phyloP scores from a whole-genome alignment of 345 rosid genomes.

The Arabis hirsuta region DNA sequence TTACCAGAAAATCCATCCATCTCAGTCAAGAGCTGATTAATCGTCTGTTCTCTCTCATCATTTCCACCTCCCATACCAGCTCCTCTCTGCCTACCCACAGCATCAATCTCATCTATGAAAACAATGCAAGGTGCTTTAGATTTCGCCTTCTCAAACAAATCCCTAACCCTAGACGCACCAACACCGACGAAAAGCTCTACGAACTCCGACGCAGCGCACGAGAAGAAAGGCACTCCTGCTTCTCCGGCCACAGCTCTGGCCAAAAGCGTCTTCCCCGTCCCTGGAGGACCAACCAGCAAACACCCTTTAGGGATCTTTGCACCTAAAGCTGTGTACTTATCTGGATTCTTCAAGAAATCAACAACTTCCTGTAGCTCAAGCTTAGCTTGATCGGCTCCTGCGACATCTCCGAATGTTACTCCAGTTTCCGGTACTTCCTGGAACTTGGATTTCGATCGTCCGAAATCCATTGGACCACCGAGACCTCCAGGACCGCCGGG shows the following conservation, averaged over 20 bases:
- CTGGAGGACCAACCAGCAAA: conserved; percentile 78
- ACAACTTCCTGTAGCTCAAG: conserved; percentile 81
- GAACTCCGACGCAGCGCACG: conserved; percentile 78
- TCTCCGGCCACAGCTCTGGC: conserved; percentile 93
- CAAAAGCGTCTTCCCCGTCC: conserved; percentile 82
- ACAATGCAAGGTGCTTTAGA: conserved; percentile 83
- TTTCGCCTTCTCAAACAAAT: conserved; percentile 84
- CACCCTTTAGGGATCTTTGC: conserved; percentile 91
- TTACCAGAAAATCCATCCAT: conserved; percentile 95
- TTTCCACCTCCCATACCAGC: conserved; percentile 95
- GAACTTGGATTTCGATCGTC: conserved; percentile 76
- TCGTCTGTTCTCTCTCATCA: conserved; percentile 93
- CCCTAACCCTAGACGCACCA: conserved; percentile 88
- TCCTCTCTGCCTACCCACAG: conserved; percentile 94
- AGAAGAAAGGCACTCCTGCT: conserved; percentile 88
- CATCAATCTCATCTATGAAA: conserved; percentile 91
- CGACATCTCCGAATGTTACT: conserved; percentile 73
- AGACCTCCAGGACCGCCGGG: conserved; percentile 85
- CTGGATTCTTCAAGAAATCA: conserved; percentile 82
- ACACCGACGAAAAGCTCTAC: conserved; percentile 90
- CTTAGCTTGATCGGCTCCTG: conserved; percentile 86
- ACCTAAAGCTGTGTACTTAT: conserved; percentile 82
- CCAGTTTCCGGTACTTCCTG: conserved; percentile 92
- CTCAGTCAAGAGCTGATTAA: conserved; percentile 83
- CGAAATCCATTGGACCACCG: conserved; percentile 88